These are phyloP conservation scores for Citropsis articulata DNA, from an alignment of 345 rosid species.

Conservation along the genomic window DNA sequence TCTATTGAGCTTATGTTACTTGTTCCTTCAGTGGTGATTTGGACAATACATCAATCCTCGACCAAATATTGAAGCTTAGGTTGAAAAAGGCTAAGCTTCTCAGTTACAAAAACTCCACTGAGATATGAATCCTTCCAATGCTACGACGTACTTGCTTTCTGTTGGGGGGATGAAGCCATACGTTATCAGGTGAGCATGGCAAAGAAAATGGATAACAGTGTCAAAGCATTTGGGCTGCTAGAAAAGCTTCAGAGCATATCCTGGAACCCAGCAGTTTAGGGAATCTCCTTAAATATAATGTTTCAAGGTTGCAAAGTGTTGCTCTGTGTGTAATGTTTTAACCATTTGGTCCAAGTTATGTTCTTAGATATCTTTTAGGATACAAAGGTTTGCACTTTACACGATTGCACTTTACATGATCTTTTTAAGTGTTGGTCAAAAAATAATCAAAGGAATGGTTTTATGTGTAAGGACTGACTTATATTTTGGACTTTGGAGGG, in stretches of 20 bases:
- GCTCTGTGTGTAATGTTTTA: neutral
- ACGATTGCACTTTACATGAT: neutral
- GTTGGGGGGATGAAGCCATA: slow-evolving; percentile 15
- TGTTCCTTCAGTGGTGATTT: slow-evolving; percentile 82
- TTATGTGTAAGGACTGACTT: neutral
- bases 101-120: slow-evolving; percentile 71
- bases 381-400: neutral
- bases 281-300: slow-evolving; percentile 31
- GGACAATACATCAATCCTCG: slow-evolving; percentile 66
- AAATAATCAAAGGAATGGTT: neutral
- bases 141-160: neutral
- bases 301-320: neutral
- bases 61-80: slow-evolving; percentile 70
- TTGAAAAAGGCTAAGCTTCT: slow-evolving; percentile 81
- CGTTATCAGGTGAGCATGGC: slow-evolving; percentile 81
- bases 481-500: neutral
- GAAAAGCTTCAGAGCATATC: slow-evolving; percentile 88
- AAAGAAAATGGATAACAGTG: slow-evolving; percentile 87
- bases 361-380: neutral
- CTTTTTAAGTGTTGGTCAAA: neutral
- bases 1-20: slow-evolving; percentile 59
- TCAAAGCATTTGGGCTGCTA: slow-evolving; percentile 74
- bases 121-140: slow-evolving; percentile 43
- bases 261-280: slow-evolving; percentile 85
- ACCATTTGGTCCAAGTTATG: neutral